These are phyloP conservation scores for Phytopythium cucurbitacearum DNA, from an alignment of 352 stramenopile genomes.

Conservation along the genomic window DNA sequence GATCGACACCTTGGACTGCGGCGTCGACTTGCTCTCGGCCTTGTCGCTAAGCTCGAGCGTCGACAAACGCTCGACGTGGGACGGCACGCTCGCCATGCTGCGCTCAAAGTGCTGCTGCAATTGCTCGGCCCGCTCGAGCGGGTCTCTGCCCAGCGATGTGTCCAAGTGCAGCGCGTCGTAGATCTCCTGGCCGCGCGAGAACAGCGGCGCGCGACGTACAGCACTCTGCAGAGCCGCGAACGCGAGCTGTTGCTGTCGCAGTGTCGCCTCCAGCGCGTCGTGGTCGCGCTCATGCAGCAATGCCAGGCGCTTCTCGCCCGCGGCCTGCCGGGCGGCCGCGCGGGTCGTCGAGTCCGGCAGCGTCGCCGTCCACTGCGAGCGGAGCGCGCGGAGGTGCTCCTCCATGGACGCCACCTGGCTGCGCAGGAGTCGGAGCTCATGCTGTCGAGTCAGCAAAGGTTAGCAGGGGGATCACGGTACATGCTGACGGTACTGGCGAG, in stretches of 20 bases:
- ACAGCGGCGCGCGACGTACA: conserved; percentile 19
- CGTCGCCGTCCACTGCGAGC: conserved; percentile 16
- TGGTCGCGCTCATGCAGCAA: conserved; percentile 13
- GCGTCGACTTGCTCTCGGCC: conserved; percentile 9
- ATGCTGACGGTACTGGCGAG: neutral
- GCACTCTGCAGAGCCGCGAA: conserved; percentile 30
- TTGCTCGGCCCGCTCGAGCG: conserved; percentile 12
- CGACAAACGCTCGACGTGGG: conserved; percentile 18
- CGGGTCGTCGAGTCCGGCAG: conserved; percentile 22
- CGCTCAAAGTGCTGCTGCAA: conserved; percentile 23
- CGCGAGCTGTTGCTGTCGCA: conserved; percentile 29
- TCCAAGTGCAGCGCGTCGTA: conserved; percentile 31
- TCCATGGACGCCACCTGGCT: conserved; percentile 32
- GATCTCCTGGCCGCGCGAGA: conserved; percentile 20
- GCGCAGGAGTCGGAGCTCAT: conserved; percentile 30
- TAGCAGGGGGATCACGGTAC: neutral
- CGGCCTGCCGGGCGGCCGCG: conserved; percentile 14
- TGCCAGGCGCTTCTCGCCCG: conserved; percentile 21
- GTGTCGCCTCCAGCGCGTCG: conserved; percentile 21
- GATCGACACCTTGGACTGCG: conserved; percentile 22
- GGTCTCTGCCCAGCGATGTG: conserved; percentile 14
- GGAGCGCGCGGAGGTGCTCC: conserved; percentile 14
- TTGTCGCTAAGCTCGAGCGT: conserved; percentile 12
- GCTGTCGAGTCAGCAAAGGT: neutral
- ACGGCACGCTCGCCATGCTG: conserved; percentile 17